phyloP scores from a whole-genome alignment of 768 basidiomycete genomes.

The Russula ochroleuca region DNA sequence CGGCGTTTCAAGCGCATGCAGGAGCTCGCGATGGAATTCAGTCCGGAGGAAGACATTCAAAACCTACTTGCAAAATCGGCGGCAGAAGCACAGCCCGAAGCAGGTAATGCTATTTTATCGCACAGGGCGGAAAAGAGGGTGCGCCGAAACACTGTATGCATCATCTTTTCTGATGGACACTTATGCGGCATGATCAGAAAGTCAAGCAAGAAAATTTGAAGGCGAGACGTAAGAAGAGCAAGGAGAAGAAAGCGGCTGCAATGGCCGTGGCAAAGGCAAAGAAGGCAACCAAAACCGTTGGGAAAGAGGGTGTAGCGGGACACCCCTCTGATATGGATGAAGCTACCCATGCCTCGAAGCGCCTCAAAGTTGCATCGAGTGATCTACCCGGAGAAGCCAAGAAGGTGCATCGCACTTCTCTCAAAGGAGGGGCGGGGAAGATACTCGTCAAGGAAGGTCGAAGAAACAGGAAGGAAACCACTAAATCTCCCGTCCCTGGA shows the following conservation, averaged over 20 bases:
- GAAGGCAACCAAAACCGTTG: slow-evolving; percentile 12
- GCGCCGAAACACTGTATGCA: slow-evolving; percentile 24
- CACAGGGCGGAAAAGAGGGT: slow-evolving; percentile 65
- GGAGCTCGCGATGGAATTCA: slow-evolving; percentile 38
- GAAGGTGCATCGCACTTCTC: background rate
- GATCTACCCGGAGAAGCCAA: background rate
- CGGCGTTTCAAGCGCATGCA: slow-evolving; percentile 54
- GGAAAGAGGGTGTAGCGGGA: background rate
- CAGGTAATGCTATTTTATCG: slow-evolving; percentile 36
- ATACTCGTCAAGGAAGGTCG: background rate
- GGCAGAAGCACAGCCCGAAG: slow-evolving; percentile 4
- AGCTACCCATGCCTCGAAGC: background rate
- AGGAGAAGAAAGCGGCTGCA: slow-evolving; percentile 41
- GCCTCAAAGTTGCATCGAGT: background rate
- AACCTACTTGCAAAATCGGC: slow-evolving; percentile 32
- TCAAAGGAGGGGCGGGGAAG: background rate
- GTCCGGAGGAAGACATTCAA: slow-evolving; percentile 47
- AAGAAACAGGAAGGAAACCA: background rate
- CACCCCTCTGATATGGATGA: background rate
- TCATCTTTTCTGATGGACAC: background rate
- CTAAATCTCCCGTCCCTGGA: background rate
- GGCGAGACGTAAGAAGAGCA: slow-evolving; percentile 47
- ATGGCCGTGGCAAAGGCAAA: slow-evolving; percentile 32
- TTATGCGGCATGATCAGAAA: slow-evolving; percentile 37
- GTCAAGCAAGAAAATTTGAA: slow-evolving; percentile 44